Evolutionary conservation across 1,284 basidiomycete species (phyloP), one percentile per base, ranked within the genome.

Genomic region (Cryptococcus maquisensis): DNA sequence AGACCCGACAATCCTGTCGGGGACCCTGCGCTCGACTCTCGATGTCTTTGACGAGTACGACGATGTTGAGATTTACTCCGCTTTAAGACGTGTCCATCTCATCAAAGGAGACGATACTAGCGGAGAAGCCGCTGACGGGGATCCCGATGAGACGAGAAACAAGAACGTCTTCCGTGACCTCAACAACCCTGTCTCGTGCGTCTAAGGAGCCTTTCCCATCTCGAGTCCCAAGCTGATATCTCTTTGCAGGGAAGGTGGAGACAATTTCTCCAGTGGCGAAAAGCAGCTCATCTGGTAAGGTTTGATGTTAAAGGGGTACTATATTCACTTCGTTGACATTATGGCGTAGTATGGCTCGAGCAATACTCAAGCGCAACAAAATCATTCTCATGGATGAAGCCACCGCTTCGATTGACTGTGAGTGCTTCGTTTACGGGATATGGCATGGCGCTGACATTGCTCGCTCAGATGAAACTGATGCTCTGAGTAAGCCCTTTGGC

Each of bases 251-350:
- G 76, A 77, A 56, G 71, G 72, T 15, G 91, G 91, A n/a, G 91
- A 94, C 43, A 96, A 95, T 75, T 94, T 95, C 71, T 91, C 87
- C 0, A 87, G 87, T 6, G 92, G 92, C 13, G 86, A 92, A 74
- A 88, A 89, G 67, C 89, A 90, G 74, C 74, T 90, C 24, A 79
- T 91, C 12, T 89, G 77, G 71, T 71, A 48, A 37, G 67, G 24
- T 18, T 16, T 4, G 21, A 35, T 24, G n/a, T 40, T 9, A 8
- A 39, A n/a, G 21, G 10, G n/a, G n/a, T n/a, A n/a, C n/a, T n/a
- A 28, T 18, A 35, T 12, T 21, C 23, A 24, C 36, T 23, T 48
- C n/a, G 49, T 26, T 38, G 32, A 38, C 10, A 38, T 6, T 12
- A 23, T 23, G 9, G 2, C 43, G 15, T 44, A 73, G 86, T 71